These are phyloP conservation scores for Penicillium griseofulvum DNA, from an alignment of 2,329 filamentous ascomycete species.

Conservation along the genomic window DNA sequence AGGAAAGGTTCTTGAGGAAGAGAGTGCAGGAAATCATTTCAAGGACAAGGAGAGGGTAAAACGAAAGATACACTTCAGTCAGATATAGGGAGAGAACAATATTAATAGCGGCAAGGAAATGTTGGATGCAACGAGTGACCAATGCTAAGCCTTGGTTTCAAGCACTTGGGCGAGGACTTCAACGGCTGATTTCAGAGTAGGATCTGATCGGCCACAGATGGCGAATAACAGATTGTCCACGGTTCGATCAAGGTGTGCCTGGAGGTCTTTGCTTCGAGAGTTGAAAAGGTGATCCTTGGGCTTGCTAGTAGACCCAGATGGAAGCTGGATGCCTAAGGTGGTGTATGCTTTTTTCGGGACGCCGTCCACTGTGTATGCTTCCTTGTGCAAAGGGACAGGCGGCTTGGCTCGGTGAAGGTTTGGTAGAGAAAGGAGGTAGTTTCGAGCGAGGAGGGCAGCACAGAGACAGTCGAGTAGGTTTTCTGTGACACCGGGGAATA, in stretches of 20 bases:
- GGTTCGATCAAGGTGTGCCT: conserved; percentile 33
- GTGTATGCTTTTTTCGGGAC: conserved; percentile 35
- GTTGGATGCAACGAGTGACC: background rate
- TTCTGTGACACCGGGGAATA: conserved; percentile 36
- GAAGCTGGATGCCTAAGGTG: conserved; percentile 34
- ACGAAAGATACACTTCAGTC: background rate
- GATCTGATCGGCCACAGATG: conserved; percentile 36
- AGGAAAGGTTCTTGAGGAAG: background rate
- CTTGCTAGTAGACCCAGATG: conserved; percentile 23
- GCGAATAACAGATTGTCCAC: conserved; percentile 38
- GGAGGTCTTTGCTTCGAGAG: conserved; percentile 31
- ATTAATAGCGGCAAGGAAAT: conserved; percentile 1
- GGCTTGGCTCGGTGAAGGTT: conserved; percentile 24
- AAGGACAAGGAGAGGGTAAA: background rate
- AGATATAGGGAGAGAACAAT: background rate
- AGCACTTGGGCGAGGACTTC: conserved; percentile 40
- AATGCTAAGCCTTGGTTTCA: conserved; percentile 29
- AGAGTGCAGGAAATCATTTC: background rate
- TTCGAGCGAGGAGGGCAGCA: conserved; percentile 37
- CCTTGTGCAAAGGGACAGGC: conserved; percentile 17
- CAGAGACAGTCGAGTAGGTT: conserved; percentile 38
- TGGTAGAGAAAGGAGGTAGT: conserved; percentile 37
- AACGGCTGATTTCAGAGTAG: conserved; percentile 37
- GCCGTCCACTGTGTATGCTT: conserved; percentile 26
- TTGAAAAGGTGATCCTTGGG: conserved; percentile 32